Percentiles rank a stretch among this genome's conserved stretches.
Evolutionary conservation across 139 green algal species (phyloP).

Genomic region (Coelastrella sp.): DNA sequence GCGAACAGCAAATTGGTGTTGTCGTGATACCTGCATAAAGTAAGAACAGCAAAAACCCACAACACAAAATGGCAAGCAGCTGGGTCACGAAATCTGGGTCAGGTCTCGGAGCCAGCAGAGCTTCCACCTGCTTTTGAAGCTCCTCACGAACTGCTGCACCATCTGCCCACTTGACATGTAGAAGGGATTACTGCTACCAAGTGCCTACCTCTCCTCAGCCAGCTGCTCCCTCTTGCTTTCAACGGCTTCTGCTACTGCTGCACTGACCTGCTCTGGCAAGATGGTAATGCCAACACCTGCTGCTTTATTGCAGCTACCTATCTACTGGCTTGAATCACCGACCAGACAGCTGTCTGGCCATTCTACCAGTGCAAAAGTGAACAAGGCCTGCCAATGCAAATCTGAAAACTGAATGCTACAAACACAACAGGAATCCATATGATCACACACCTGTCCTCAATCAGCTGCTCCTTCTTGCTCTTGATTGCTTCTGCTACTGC

Average conservation of each 20-base stretch:
- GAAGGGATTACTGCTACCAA: too few species aligned
- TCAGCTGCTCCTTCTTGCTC: slow-evolving; percentile 67
- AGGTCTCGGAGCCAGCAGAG: slow-evolving; percentile 79
- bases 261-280: too few species aligned
- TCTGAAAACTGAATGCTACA: background rate
- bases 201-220: too few species aligned
- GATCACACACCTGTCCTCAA: background rate
- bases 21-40: slow-evolving; percentile 71
- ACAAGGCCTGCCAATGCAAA: background rate
- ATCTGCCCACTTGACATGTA: slow-evolving; percentile 77
- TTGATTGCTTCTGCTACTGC: slow-evolving; percentile 74
- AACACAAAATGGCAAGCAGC: background rate
- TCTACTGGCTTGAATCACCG: too few species aligned
- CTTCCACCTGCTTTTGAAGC: slow-evolving; percentile 53
- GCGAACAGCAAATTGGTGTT: slow-evolving; percentile 52
- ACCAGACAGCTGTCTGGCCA: background rate
- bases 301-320: too few species aligned
- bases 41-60: background rate
- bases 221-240: too few species aligned
- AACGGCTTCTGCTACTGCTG: too few species aligned
- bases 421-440: background rate
- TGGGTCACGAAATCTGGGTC: slow-evolving; percentile 75
- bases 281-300: too few species aligned
- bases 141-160: slow-evolving; percentile 64
- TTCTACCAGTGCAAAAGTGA: background rate